Conservation (phyloP, 2,329 filamentous ascomycete species). For the Fusarium duplospermum region DNA sequence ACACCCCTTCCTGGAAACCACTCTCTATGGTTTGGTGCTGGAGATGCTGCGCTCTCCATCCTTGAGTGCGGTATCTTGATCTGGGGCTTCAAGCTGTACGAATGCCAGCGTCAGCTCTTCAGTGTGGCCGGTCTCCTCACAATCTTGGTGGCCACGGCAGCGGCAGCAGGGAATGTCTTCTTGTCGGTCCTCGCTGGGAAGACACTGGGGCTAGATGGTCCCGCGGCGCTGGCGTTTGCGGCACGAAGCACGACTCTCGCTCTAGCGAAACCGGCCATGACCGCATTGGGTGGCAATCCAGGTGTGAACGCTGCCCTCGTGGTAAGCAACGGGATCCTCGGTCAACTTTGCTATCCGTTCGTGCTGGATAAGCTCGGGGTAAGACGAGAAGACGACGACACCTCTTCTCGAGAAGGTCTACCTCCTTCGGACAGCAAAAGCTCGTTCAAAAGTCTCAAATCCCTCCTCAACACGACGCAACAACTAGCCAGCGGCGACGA, state of each 20-base stretch:
- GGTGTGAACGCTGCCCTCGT: conserved; percentile 63
- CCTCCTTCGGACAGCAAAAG: conserved; percentile 4
- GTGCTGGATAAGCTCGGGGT: conserved; percentile 47
- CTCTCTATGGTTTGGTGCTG: conserved; percentile 56
- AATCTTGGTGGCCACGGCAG: conserved; percentile 49
- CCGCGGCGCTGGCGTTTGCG: conserved; percentile 58
- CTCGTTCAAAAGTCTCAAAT: neutral
- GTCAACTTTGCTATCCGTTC: conserved; percentile 54
- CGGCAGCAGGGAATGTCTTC: conserved; percentile 57
- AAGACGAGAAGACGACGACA: neutral
- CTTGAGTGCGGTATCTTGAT: conserved; percentile 63
- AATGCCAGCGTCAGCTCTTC: conserved; percentile 60
- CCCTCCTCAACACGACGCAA: conserved; percentile 13
- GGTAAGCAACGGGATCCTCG: conserved; percentile 62
- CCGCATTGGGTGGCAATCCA: conserved; percentile 57
- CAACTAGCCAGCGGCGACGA: conserved; percentile 43
- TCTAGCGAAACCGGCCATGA: conserved; percentile 60
- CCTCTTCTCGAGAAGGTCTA: neutral
- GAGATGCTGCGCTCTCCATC: conserved; percentile 60
- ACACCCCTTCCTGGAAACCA: conserved; percentile 24
- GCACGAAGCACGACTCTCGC: conserved; percentile 64
- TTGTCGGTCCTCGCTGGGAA: conserved; percentile 53
- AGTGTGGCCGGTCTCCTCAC: conserved; percentile 56
- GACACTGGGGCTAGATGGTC: conserved; percentile 50
- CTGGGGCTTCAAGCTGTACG: conserved; percentile 66